Evolutionary conservation across 2,329 filamentous ascomycete species (phyloP), one percentile per base, ranked within the genome.

Genomic region (Colletotrichum aenigma): DNA sequence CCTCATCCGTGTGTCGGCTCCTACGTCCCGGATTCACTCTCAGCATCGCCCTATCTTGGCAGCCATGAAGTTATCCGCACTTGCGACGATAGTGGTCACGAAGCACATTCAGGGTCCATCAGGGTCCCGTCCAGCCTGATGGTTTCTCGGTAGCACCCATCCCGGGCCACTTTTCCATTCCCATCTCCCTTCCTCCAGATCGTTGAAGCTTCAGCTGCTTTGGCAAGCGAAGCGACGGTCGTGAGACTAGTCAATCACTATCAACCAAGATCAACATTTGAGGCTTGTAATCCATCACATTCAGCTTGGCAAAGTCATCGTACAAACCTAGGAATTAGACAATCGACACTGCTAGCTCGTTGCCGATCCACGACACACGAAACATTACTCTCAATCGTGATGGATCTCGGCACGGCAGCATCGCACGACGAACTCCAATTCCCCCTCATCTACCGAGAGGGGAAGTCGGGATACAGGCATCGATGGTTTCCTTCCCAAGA

Each of bases 331-430:
- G 28, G 48, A 36, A 3, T 15, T 21, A 18, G 15, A 5, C 52
- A 61, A 52, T 21, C 64, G 58, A 74, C 24, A 36, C 58, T 65
- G 43, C 48, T 69, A 60, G 58, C 28, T 30, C 58, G 70, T 68
- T 65, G 70, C 70, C 74, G 74, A 76, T 74, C 74, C n/a, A 48
- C 58, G 36, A 43, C 36, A 64, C 60, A 69, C 74, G 74, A 76
- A 76, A 76, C 74, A 65, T 38, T 18, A 16, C 55, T 34, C 43
- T 21, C 48, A 66, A 75, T 75, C 73, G 70, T 68, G 10, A 68
- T 21, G 38, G 32, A 64, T 72, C 56, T 68, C 71, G 73, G 70
- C 55, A 68, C 70, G 43, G 64, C 72, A 68, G 62, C 70, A 56
- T 34, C 18, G 65, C 70, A 72, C 26, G 21, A 38, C 36, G 36